Evolutionary conservation across 306 rosid genomes (phyloP).

Genomic region (Erythrophleum fordii): DNA sequence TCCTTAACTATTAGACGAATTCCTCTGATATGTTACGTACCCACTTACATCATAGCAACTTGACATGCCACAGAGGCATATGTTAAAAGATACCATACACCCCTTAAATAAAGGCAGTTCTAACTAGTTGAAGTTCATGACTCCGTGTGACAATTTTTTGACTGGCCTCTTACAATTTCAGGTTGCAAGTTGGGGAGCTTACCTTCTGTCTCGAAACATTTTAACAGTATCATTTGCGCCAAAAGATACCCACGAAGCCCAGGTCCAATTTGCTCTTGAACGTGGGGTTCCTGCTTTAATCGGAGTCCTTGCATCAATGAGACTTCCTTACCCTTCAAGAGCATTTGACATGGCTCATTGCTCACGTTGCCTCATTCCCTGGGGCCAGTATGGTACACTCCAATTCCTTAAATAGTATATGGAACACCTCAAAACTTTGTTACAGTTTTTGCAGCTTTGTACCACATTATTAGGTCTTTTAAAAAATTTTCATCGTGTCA

Average conservation of each 20-base stretch:
- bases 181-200: constrained; percentile 99
- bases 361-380: constrained; percentile 98
- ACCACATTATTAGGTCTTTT: not conserved
- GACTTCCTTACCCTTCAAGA: constrained; percentile 98
- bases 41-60: not conserved
- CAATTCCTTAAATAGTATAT: not conserved
- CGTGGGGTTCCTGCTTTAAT: constrained; percentile 94
- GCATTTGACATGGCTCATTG: constrained; percentile 98
- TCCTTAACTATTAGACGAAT: too few species aligned
- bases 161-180: constrained; percentile 35
- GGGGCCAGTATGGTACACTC: constrained; percentile 73
- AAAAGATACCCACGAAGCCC: constrained; percentile 96
- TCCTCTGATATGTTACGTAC: constrained; percentile 4
- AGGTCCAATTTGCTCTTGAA: constrained; percentile 97
- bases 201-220: constrained; percentile 83
- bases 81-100: not conserved
- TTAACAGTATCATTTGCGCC: constrained; percentile 93
- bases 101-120: too few species aligned
- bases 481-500: too few species aligned
- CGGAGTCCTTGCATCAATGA: constrained; percentile 83
- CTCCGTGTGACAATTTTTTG: not conserved
- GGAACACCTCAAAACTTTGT: too few species aligned
- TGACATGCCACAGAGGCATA: too few species aligned
- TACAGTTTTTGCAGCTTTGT: not conserved
- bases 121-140: not conserved